Evolutionary conservation across 2,329 filamentous ascomycete genomes (phyloP).

Genomic region (Myriosclerotinia scirpicola): DNA sequence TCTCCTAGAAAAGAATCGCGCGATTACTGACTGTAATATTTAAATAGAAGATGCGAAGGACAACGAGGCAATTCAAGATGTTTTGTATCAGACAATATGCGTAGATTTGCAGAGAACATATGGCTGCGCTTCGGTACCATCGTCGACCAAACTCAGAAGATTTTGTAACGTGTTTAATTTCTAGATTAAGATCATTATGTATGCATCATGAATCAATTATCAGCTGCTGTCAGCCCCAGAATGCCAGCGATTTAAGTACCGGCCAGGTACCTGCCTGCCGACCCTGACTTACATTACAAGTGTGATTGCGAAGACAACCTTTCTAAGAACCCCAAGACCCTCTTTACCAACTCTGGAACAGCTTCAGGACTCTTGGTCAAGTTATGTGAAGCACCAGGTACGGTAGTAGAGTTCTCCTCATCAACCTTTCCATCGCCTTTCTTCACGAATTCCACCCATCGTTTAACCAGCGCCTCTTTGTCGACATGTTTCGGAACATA

Average conservation of each 20-base stretch:
- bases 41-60: not conserved
- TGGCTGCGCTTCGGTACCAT: not conserved
- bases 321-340: slow-evolving; percentile 52
- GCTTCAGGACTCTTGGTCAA: slow-evolving; percentile 49
- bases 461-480: slow-evolving; percentile 48
- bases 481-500: slow-evolving; percentile 50
- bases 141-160: not conserved
- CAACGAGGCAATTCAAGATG: not conserved
- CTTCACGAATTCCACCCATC: slow-evolving; percentile 50
- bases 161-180: not conserved
- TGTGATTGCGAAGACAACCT: slow-evolving; percentile 19
- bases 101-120: not conserved
- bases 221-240: no score
- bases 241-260: not conserved
- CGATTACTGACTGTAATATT: not conserved
- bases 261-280: no score
- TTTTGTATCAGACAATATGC: not conserved
- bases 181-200: no score
- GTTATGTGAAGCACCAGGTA: slow-evolving; percentile 53
- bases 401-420: slow-evolving; percentile 48
- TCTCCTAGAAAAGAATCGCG: not conserved
- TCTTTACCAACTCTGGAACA: slow-evolving; percentile 49
- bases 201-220: not conserved
- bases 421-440: slow-evolving; percentile 49
- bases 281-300: not conserved